Evolutionary conservation across 352 stramenopile species (phyloP).

Genomic region (Globisporangium acanthophoron): DNA sequence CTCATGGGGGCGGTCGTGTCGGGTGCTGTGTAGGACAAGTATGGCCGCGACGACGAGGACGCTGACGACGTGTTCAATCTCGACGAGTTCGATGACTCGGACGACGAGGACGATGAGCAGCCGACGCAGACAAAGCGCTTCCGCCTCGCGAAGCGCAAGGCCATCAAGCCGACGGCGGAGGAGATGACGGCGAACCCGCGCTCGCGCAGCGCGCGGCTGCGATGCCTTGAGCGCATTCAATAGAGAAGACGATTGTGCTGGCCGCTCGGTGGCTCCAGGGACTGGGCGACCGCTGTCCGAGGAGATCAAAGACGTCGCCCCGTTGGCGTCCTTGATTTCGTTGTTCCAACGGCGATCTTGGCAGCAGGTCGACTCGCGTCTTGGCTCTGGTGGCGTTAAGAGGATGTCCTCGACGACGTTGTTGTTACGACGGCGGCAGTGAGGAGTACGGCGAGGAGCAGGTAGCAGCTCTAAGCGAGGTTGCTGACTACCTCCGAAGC

Average conservation of each 20-base stretch:
- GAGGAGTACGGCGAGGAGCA: too few species aligned
- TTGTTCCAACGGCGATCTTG: too few species aligned
- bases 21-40: constrained; percentile 20
- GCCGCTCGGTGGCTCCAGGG: too few species aligned
- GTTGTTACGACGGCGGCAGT: too few species aligned
- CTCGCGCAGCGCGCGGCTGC: constrained; percentile 62
- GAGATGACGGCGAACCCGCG: constrained; percentile 64
- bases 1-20: neutral
- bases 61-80: constrained; percentile 18
- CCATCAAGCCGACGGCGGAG: constrained; percentile 54
- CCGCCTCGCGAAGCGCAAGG: constrained; percentile 55
- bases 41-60: constrained; percentile 26
- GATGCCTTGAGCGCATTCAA: constrained; percentile 56
- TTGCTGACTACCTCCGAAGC: too few species aligned
- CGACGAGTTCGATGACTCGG: constrained; percentile 19
- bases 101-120: constrained; percentile 17
- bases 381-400: too few species aligned
- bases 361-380: too few species aligned
- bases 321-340: too few species aligned
- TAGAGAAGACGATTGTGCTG: constrained; percentile 13
- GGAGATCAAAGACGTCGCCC: too few species aligned
- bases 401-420: too few species aligned
- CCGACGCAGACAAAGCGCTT: constrained; percentile 36
- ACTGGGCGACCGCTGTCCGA: too few species aligned
- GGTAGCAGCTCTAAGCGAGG: too few species aligned